Percentiles rank a stretch among this genome's conserved stretches.
Evolutionary conservation across 345 rosid genomes (phyloP).

Genomic region (Acer yangbiense): DNA sequence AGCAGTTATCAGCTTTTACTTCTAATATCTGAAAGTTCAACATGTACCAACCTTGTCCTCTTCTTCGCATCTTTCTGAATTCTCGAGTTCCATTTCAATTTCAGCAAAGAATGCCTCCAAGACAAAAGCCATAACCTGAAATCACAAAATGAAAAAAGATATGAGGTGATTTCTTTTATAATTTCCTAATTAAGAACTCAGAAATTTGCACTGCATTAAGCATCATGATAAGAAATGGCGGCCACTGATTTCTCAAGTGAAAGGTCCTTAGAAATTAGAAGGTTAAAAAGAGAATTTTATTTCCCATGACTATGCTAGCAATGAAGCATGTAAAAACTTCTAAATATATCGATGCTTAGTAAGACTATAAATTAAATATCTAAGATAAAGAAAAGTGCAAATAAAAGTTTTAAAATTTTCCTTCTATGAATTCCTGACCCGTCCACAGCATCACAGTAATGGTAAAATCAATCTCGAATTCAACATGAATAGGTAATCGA

Average conservation of each 20-base stretch:
- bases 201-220: constrained; percentile 4
- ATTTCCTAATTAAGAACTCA: not conserved
- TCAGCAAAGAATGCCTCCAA: constrained; percentile 98
- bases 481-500: not conserved
- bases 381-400: not conserved
- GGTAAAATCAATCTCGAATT: not conserved
- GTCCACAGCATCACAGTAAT: not conserved
- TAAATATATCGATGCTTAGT: not conserved
- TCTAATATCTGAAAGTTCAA: constrained; percentile 1
- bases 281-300: not conserved
- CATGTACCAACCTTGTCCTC: constrained; percentile 53
- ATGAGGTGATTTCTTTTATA: constrained; percentile 3
- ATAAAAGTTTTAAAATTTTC: not conserved
- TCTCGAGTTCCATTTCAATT: constrained; percentile 89
- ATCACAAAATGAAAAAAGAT: constrained; percentile 22
- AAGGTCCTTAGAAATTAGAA: constrained; percentile 2
- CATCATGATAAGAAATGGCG: not conserved
- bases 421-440: not conserved
- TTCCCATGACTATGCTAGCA: constrained; percentile 1
- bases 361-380: not conserved
- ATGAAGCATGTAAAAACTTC: not conserved
- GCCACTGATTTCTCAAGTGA: constrained; percentile 1
- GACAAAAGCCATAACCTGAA: constrained; percentile 93
- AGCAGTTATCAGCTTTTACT: not conserved
- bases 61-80: constrained; percentile 53